A percentile compares a stretch with the other conserved stretches of the same genome.
Conservation (phyloP, 306 rosid genomes). For the Prunus armeniaca region DNA sequence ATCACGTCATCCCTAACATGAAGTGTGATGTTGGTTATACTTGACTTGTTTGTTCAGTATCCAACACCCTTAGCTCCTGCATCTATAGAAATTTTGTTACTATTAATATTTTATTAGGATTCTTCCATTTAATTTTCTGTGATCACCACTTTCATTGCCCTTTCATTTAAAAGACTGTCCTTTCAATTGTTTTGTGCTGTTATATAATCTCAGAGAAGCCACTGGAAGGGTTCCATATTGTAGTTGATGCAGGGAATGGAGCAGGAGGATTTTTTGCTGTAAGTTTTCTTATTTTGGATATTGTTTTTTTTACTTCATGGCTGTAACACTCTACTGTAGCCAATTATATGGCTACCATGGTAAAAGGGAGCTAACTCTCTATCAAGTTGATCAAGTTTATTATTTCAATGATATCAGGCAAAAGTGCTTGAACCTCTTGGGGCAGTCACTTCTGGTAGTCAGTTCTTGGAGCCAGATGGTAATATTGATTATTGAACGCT, state of each 20-base stretch:
- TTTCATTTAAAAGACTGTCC: background rate
- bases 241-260: slow-evolving; percentile 97
- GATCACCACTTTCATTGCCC: background rate
- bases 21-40: slow-evolving; percentile 18
- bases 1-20: slow-evolving; percentile 1
- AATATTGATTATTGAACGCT: slow-evolving; percentile 26
- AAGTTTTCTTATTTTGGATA: slow-evolving; percentile 23
- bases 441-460: slow-evolving; percentile 85
- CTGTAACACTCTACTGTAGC: background rate
- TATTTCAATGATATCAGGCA: slow-evolving; percentile 46
- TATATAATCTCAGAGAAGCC: slow-evolving; percentile 66
- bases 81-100: background rate
- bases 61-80: background rate
- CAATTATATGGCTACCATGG: background rate
- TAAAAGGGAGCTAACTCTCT: background rate
- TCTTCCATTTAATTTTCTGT: slow-evolving; percentile 6
- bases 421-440: slow-evolving; percentile 96
- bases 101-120: background rate
- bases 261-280: slow-evolving; percentile 95
- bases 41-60: background rate
- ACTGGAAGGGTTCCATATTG: slow-evolving; percentile 86
- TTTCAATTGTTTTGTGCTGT: slow-evolving; percentile 16
- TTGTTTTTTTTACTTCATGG: background rate
- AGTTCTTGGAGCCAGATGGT: slow-evolving; percentile 99
- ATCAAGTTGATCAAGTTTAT: background rate